Conservation (phyloP, 768 basidiomycete genomes). For the Boletus sp. region DNA sequence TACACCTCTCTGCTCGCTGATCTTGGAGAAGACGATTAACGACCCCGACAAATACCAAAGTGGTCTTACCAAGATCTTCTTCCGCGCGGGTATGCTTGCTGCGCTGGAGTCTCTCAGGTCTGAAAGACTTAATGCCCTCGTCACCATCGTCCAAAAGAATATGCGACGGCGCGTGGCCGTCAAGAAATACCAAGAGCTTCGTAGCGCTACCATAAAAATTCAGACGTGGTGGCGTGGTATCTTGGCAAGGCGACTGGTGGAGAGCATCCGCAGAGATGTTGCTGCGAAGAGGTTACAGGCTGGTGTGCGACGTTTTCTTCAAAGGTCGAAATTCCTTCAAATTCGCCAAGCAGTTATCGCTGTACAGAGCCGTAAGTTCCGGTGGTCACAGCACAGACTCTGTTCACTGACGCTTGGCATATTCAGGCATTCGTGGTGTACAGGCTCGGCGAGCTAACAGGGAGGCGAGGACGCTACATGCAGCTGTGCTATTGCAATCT, state of each 20-base stretch:
- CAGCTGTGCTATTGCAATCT: constrained; percentile 75
- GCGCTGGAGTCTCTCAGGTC: constrained; percentile 89
- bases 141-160: constrained; percentile 97
- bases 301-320: constrained; percentile 66
- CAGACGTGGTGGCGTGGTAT: constrained; percentile 97
- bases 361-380: constrained; percentile 81
- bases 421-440: constrained; percentile 68
- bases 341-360: constrained; percentile 60
- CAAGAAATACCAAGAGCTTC: constrained; percentile 71
- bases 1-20: constrained; percentile 74
- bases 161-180: constrained; percentile 84
- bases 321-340: constrained; percentile 67
- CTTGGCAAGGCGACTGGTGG: constrained; percentile 68
- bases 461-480: constrained; percentile 54
- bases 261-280: constrained; percentile 66
- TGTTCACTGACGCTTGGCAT: constrained; percentile 5
- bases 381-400: neutral
- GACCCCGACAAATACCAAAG: constrained; percentile 97
- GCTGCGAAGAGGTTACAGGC: constrained; percentile 79
- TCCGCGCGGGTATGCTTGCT: constrained; percentile 98
- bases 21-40: constrained; percentile 82
- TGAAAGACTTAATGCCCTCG: constrained; percentile 83
- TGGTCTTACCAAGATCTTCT: constrained; percentile 98
- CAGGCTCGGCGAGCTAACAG: constrained; percentile 62
- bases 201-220: constrained; percentile 74